These are phyloP conservation scores for Trichoderma gamsii DNA, from an alignment of 495 filamentous ascomycete genomes.

Conservation along the genomic window DNA sequence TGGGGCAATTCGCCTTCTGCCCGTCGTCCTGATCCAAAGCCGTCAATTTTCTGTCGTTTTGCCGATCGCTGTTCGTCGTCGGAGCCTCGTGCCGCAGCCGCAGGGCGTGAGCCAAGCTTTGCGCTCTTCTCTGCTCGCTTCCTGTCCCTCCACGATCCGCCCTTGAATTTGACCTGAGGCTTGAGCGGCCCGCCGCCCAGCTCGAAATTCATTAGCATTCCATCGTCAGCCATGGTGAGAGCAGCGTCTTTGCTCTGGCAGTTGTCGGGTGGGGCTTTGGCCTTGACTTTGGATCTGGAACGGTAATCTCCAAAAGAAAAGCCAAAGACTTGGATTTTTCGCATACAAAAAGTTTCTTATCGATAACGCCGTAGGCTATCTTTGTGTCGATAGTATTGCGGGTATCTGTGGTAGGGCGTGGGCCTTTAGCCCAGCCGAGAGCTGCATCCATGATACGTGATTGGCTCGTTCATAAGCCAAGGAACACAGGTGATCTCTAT, in stretches of 20 bases:
- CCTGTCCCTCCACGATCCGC: conserved; percentile 86
- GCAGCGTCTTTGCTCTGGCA: not conserved
- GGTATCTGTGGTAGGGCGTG: not conserved
- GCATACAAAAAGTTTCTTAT: not conserved
- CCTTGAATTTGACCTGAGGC: conserved; percentile 65
- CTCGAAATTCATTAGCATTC: conserved; percentile 88
- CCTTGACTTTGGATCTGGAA: not conserved
- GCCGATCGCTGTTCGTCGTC: conserved; percentile 27
- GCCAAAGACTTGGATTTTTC: not conserved
- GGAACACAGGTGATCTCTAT: no score
- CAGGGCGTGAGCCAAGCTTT: conserved; percentile 31
- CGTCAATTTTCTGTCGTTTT: conserved; percentile 38
- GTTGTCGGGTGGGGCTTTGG: not conserved
- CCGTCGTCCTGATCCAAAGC: conserved; percentile 19
- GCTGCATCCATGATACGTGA: no score
- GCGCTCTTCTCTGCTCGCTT: conserved; percentile 68
- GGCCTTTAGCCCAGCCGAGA: not conserved
- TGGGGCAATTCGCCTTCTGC: conserved; percentile 8
- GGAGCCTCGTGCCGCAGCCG: conserved; percentile 16
- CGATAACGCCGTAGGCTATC: not conserved
- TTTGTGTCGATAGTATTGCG: not conserved
- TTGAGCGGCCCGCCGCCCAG: conserved; percentile 56
- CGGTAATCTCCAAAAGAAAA: not conserved
- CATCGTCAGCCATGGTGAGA: conserved; percentile 78
- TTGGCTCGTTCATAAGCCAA: no score